These are phyloP conservation scores for Phytopythium delawarense DNA, from an alignment of 352 stramenopile genomes.

Conservation along the genomic window DNA sequence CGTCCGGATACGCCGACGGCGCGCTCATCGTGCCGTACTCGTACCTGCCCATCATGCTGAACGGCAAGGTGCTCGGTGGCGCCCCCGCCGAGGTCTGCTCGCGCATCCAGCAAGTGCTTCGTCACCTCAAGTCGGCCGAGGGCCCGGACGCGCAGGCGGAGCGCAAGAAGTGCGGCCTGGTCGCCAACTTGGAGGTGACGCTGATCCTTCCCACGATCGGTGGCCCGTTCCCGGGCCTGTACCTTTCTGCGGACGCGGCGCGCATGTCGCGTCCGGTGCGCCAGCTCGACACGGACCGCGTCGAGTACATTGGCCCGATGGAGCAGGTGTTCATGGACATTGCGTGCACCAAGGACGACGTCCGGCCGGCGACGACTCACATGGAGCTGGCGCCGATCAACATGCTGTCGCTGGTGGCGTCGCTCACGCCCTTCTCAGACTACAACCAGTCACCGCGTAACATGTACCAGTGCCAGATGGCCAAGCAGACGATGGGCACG, in stretches of 20 bases:
- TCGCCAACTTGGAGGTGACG: slow-evolving; percentile 78
- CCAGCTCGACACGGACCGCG: slow-evolving; percentile 87
- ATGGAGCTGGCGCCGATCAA: slow-evolving; percentile 98
- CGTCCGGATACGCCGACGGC: slow-evolving; percentile 74
- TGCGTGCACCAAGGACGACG: slow-evolving; percentile 94
- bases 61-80: slow-evolving; percentile 95
- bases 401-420: slow-evolving; percentile 99
- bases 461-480: slow-evolving; percentile 99
- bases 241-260: slow-evolving; percentile 94
- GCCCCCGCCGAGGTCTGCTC: slow-evolving; percentile 85
- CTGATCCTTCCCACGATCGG: slow-evolving; percentile 76
- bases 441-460: slow-evolving; percentile 99
- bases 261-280: slow-evolving; percentile 93
- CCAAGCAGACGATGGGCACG: slow-evolving; percentile 99
- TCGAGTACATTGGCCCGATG: slow-evolving; percentile 98
- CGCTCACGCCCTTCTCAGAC: slow-evolving; percentile 98
- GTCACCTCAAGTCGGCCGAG: slow-evolving; percentile 64
- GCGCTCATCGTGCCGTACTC: slow-evolving; percentile 84
- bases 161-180: slow-evolving; percentile 60
- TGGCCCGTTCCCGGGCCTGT: slow-evolving; percentile 97
- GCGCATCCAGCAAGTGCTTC: slow-evolving; percentile 65
- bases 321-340: slow-evolving; percentile 98
- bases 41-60: slow-evolving; percentile 95
- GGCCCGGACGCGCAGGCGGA: slow-evolving; percentile 30
- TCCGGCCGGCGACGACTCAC: slow-evolving; percentile 96